Evolutionary conservation across 2,329 filamentous ascomycete genomes (phyloP).

Genomic region (Dothideomycetidae sp.): DNA sequence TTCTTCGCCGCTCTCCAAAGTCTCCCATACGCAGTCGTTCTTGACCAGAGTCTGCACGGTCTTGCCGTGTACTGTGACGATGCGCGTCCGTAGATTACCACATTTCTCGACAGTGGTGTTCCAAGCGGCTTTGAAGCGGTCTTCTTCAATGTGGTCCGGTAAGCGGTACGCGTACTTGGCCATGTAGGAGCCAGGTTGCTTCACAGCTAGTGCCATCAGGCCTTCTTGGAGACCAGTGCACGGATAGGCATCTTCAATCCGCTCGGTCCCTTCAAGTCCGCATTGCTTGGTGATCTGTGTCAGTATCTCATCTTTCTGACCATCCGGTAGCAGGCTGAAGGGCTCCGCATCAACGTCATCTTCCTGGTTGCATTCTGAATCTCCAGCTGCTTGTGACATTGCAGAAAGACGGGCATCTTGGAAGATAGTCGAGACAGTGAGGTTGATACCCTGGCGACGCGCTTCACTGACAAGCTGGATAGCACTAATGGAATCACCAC

Average conservation of each 20-base stretch:
- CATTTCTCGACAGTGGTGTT: not conserved
- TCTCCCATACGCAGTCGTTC: not conserved
- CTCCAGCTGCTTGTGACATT: not conserved
- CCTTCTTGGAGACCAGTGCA: not conserved
- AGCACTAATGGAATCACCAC: not conserved
- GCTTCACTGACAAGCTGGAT: not conserved
- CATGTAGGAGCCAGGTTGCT: not conserved
- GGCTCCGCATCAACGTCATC: not conserved
- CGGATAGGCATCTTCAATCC: not conserved
- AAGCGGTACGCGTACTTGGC: not conserved
- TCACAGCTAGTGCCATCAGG: not conserved
- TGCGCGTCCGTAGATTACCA: not conserved
- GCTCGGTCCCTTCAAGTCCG: conserved; percentile 11
- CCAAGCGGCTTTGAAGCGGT: not conserved
- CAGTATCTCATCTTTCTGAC: not conserved
- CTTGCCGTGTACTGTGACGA: not conserved
- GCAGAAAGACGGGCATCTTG: not conserved
- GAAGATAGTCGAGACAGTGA: not conserved
- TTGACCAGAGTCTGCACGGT: not conserved
- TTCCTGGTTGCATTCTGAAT: not conserved
- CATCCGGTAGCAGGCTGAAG: not conserved
- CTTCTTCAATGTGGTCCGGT: not conserved
- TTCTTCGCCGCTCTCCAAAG: not conserved
- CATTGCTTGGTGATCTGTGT: conserved; percentile 10
- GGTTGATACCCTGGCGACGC: not conserved